Base-by-base conservation (phyloP, 2,329 filamentous ascomycete species). In the Cordyceps javanica region DNA sequence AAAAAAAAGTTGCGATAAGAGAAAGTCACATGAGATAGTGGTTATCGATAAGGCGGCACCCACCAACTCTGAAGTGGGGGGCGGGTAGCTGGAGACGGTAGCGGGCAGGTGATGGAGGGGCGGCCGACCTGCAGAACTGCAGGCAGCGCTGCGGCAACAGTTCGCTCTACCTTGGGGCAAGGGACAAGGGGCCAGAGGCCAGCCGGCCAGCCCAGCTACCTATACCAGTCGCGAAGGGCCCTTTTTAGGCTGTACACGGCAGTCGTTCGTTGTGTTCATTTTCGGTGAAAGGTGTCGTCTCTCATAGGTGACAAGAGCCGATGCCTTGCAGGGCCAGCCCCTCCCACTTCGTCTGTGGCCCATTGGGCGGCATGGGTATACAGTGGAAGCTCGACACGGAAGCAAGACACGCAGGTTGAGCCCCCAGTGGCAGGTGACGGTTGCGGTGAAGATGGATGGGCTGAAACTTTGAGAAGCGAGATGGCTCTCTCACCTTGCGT, bases 1-100 rank as follows among this genome's bases (percentile, higher is more conserved):
- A 58, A 58, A 59, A 59, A 59, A 53, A 59, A 49, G 45, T 55
- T 49, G 50, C 51, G 57, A 55, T 54, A 59, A 55, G 55, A 54
- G 11, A 34, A 32, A 28, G 50, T 59, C 57, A 55, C 50, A 59
- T 59, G 51, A 55, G 57, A 55, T 59, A 55, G 34, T 28, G 23
- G 19, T 39, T 55, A 59, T 59, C 57, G 57, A 59, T 59, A 59
- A 26, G 10, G 6, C 14, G 21, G 19, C 23, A 32, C 23, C 44
- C 25, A 48, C 32, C 28, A 14, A 14, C 13, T 36, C 34, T 11
- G 5, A 13, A 25, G 53, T 56, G 53, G 44, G 53, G 53, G 23
- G 28, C 6, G 7, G 11, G 34, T 13, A 48, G 44, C 42, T 56
- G 54, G 54, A 50, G 54, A 42, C 38, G 25, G 28, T 14, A 21